Evolutionary conservation across 805 yeast genomes (phyloP).

Genomic region (Metschnikowia borealis): DNA sequence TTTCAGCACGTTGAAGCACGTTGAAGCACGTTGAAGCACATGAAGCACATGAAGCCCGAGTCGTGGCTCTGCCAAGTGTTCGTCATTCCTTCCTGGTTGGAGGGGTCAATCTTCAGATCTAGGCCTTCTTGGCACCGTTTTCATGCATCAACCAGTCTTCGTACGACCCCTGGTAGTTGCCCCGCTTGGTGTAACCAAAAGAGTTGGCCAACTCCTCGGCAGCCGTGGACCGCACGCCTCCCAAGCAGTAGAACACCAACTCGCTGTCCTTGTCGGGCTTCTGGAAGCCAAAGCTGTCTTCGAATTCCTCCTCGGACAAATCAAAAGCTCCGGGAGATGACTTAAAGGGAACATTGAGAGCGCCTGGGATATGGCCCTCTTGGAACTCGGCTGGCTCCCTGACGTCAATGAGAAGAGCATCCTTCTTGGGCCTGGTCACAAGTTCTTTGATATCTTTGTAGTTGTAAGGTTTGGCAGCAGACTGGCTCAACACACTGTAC

Average conservation of each 20-base stretch:
- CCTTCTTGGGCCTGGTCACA: slow-evolving; percentile 40
- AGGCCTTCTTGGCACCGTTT: slow-evolving; percentile 18
- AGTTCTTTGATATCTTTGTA: slow-evolving; percentile 51
- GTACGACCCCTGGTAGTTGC: slow-evolving; percentile 83
- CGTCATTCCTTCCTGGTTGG: neutral
- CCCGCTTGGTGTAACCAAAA: slow-evolving; percentile 80
- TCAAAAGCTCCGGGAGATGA: slow-evolving; percentile 91
- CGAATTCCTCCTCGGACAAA: slow-evolving; percentile 72
- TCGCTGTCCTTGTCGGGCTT: slow-evolving; percentile 74
- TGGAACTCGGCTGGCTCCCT: slow-evolving; percentile 83
- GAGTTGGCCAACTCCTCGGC: slow-evolving; percentile 90
- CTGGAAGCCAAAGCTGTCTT: slow-evolving; percentile 71
- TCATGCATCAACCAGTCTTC: slow-evolving; percentile 69
- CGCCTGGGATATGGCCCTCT: slow-evolving; percentile 76
- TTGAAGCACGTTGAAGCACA: too few relatives aligned
- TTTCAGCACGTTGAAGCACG: neutral
- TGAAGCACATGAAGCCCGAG: neutral
- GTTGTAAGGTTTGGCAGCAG: slow-evolving; percentile 46
- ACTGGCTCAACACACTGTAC: slow-evolving; percentile 37
- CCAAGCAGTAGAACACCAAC: slow-evolving; percentile 85
- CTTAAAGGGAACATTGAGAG: slow-evolving; percentile 85
- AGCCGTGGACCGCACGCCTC: slow-evolving; percentile 85
- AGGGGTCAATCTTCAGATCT: neutral
- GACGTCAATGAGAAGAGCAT: slow-evolving; percentile 72
- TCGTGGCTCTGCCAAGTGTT: slow-evolving; percentile 1